phyloP scores from a whole-genome alignment of 1,284 basidiomycete species.

The Ustilago shanxiensis region DNA sequence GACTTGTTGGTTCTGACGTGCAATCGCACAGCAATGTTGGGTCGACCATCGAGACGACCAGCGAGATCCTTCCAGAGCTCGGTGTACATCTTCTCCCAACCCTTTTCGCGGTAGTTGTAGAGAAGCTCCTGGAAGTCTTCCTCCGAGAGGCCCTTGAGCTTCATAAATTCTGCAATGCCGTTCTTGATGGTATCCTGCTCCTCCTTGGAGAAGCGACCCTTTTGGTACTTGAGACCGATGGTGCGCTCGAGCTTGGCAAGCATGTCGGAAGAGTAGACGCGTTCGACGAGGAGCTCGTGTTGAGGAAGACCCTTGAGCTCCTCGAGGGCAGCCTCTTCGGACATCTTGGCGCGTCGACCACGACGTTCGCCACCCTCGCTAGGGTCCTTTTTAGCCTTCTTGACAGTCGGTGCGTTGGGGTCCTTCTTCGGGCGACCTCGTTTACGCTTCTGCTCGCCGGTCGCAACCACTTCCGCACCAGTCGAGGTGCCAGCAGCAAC shows the following conservation, averaged over 20 bases:
- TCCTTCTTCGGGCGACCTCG: constrained; percentile 45
- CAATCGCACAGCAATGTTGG: constrained; percentile 50
- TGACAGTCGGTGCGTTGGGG: constrained; percentile 25
- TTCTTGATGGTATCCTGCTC: constrained; percentile 53
- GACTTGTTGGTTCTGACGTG: constrained; percentile 51
- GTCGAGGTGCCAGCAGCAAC: constrained; percentile 15
- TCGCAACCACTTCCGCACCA: constrained; percentile 7
- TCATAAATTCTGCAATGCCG: constrained; percentile 45
- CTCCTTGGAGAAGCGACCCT: constrained; percentile 43
- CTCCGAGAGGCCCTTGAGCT: constrained; percentile 40
- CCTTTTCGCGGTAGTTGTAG: constrained; percentile 50
- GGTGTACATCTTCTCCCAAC: constrained; percentile 48
- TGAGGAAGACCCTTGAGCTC: constrained; percentile 27
- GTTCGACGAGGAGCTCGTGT: constrained; percentile 52
- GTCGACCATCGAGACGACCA: constrained; percentile 37
- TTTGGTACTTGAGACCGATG: constrained; percentile 51
- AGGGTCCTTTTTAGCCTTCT: constrained; percentile 38
- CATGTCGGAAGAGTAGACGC: constrained; percentile 51
- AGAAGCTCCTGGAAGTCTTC: constrained; percentile 54
- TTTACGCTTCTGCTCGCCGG: constrained; percentile 39
- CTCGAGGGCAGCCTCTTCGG: constrained; percentile 35
- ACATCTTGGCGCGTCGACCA: constrained; percentile 38
- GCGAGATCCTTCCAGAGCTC: constrained; percentile 56
- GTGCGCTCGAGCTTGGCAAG: constrained; percentile 48
- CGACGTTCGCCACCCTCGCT: constrained; percentile 37